Conservation (phyloP, 2,329 filamentous ascomycete genomes). For the Cladophialophora psammophila region DNA sequence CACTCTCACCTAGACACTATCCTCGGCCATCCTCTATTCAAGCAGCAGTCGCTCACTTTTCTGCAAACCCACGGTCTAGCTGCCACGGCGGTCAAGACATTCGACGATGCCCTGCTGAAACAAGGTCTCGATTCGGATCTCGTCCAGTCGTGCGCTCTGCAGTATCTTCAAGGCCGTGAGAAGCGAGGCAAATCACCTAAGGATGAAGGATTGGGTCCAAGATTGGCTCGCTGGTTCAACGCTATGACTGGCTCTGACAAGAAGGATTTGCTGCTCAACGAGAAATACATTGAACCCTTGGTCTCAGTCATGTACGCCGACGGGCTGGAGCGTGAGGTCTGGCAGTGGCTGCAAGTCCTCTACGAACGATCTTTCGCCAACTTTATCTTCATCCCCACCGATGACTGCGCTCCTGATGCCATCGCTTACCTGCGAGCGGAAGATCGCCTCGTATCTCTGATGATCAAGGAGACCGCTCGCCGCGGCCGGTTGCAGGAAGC, state of each 20-base stretch:
- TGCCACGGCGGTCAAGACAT: constrained; percentile 32
- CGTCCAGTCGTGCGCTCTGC: constrained; percentile 28
- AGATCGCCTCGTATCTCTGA: constrained; percentile 35
- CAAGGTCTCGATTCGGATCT: constrained; percentile 26
- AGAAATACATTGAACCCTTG: constrained; percentile 18
- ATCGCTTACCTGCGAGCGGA: constrained; percentile 33
- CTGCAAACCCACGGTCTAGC: constrained; percentile 23
- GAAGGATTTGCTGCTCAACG: constrained; percentile 31
- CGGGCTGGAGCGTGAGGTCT: constrained; percentile 40
- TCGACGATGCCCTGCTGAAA: constrained; percentile 33
- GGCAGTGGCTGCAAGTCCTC: constrained; percentile 37
- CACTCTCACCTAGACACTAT: constrained; percentile 36
- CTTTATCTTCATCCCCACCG: constrained; percentile 15
- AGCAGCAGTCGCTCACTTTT: constrained; percentile 19
- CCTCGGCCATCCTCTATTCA: constrained; percentile 38
- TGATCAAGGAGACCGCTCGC: constrained; percentile 34
- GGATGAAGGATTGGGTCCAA: constrained; percentile 28
- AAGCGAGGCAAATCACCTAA: constrained; percentile 18
- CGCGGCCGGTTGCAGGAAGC: constrained; percentile 33
- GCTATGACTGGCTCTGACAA: constrained; percentile 28
- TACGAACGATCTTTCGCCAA: constrained; percentile 31
- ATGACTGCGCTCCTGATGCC: constrained; percentile 15
- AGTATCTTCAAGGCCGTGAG: constrained; percentile 32
- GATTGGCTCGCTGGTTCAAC: constrained; percentile 36
- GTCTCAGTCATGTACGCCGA: constrained; percentile 32